Conservation (phyloP, 345 rosid species). For the Euphorbia tirucalli region DNA sequence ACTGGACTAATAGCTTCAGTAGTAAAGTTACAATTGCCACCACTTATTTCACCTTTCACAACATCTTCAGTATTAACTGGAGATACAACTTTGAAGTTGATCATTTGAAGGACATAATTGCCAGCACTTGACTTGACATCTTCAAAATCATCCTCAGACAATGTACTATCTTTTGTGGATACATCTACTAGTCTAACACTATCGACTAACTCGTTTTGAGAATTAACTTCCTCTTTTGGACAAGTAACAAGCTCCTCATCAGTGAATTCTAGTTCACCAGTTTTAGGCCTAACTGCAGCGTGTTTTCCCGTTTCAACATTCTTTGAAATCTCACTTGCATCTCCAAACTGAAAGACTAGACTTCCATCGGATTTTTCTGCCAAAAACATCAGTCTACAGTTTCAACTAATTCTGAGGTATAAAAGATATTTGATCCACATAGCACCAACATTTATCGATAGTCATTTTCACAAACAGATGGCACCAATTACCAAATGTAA, state of each 20-base stretch:
- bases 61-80: constrained; percentile 18
- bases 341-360: constrained; percentile 56
- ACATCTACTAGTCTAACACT: not conserved
- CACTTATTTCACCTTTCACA: constrained; percentile 15
- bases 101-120: constrained; percentile 24
- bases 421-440: not conserved
- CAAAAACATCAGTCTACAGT: not conserved
- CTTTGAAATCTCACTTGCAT: constrained; percentile 35
- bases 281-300: not conserved
- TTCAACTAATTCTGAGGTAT: not conserved
- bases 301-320: constrained; percentile 28
- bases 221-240: constrained; percentile 16
- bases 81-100: constrained; percentile 20
- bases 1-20: constrained; percentile 6
- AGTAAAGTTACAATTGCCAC: constrained; percentile 7
- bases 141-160: constrained; percentile 10
- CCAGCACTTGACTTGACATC: constrained; percentile 20
- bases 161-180: not conserved
- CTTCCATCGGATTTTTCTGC: constrained; percentile 65
- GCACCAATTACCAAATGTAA: not conserved
- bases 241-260: constrained; percentile 17
- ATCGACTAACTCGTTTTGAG: constrained; percentile 12
- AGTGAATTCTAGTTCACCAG: constrained; percentile 10
- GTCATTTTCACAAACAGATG: not conserved
- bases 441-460: not conserved